Evolutionary conservation across 805 yeast genomes (phyloP).

Genomic region (Saturnispora galanensis): DNA sequence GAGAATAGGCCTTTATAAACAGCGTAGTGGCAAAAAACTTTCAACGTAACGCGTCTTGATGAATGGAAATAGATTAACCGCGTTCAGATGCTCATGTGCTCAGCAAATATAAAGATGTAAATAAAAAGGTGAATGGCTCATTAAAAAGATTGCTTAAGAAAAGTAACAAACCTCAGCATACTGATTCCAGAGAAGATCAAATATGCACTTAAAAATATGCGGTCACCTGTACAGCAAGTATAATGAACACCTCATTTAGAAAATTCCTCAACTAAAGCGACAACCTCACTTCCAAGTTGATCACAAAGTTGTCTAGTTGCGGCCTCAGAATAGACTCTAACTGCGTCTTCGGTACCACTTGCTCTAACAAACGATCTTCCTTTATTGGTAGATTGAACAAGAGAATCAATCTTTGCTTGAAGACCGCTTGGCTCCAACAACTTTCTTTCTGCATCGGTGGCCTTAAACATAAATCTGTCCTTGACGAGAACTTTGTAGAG

Average conservation of each 20-base stretch:
- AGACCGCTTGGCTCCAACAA: conserved; percentile 69
- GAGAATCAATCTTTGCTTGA: conserved; percentile 60
- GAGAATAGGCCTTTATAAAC: too few species aligned
- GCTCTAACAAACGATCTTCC: conserved; percentile 95
- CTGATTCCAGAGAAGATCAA: not conserved
- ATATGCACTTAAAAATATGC: too few species aligned
- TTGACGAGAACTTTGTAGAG: conserved; percentile 74
- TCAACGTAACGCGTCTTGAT: not conserved
- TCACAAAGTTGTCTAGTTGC: conserved; percentile 38
- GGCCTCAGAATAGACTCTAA: conserved; percentile 91
- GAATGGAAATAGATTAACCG: not conserved
- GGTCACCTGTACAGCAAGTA: too few species aligned
- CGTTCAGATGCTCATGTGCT: not conserved
- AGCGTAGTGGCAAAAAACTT: too few species aligned
- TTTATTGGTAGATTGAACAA: conserved; percentile 36
- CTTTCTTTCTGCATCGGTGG: conserved; percentile 85
- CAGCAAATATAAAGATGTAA: not conserved
- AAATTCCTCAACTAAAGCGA: not conserved
- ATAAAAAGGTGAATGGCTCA: not conserved
- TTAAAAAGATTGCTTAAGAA: not conserved
- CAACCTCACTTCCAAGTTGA: conserved; percentile 32
- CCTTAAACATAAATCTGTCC: conserved; percentile 68
- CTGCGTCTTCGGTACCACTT: conserved; percentile 96
- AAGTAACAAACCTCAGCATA: not conserved
- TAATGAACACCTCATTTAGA: too few species aligned